Conservation (phyloP, 768 basidiomycete species). For the Boletus speciosus region DNA sequence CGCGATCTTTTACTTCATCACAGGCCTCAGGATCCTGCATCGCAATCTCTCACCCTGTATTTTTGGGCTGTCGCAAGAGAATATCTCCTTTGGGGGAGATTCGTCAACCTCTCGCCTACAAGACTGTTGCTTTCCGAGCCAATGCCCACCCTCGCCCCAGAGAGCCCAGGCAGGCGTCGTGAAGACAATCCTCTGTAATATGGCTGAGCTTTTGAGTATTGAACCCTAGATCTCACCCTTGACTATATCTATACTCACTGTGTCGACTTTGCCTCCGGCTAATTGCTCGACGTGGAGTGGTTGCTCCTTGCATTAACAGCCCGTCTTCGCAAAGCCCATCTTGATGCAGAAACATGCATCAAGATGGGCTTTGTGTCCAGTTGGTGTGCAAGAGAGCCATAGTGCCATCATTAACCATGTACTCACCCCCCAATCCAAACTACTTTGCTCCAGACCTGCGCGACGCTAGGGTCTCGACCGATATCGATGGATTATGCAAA, state of each 20-base stretch:
- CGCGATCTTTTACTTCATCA: slow-evolving; percentile 9
- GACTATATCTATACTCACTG: not conserved
- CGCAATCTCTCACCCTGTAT: not conserved
- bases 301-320: not conserved
- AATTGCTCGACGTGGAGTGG: not conserved
- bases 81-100: not conserved
- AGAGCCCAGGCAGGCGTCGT: not conserved
- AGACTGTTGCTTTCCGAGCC: not conserved
- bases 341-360: slow-evolving; percentile 8
- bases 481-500: not conserved
- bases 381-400: not conserved
- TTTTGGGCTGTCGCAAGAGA: not conserved
- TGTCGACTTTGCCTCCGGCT: not conserved
- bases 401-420: not conserved
- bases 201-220: not conserved
- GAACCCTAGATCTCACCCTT: not conserved
- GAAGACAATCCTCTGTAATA: not conserved
- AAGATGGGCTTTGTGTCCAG: slow-evolving; percentile 9
- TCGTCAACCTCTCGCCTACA: not conserved
- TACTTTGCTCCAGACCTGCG: not conserved
- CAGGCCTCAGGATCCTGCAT: slow-evolving; percentile 2
- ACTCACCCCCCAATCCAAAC: too few relatives aligned
- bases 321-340: slow-evolving; percentile 18
- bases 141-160: not conserved
- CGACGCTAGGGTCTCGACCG: not conserved